Conservation (phyloP, 495 filamentous ascomycete genomes). For the Xylaria acuta region DNA sequence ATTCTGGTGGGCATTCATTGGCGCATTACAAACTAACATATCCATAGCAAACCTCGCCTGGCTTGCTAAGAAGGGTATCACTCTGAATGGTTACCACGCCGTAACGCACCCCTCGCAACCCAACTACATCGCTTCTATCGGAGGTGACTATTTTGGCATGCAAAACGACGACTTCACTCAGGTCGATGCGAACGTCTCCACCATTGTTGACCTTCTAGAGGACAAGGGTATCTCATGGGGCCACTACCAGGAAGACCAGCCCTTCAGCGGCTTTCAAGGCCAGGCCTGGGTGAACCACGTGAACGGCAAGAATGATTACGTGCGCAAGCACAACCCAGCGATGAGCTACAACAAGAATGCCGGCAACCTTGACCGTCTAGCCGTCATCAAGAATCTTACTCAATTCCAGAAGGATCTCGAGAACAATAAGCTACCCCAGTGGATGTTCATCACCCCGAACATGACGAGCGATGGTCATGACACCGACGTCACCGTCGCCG, state of each 20-base stretch:
- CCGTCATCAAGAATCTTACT: constrained; percentile 72
- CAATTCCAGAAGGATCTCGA: constrained; percentile 64
- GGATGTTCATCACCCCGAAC: constrained; percentile 78
- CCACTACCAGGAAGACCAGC: constrained; percentile 72
- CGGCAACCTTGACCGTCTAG: constrained; percentile 58
- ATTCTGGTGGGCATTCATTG: neutral
- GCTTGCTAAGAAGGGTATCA: constrained; percentile 52
- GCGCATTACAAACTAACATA: constrained; percentile 9
- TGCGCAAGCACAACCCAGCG: constrained; percentile 79
- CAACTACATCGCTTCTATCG: constrained; percentile 70
- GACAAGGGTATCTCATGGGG: constrained; percentile 71
- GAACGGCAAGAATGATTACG: constrained; percentile 65
- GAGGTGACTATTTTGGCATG: constrained; percentile 73
- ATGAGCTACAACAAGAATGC: constrained; percentile 66
- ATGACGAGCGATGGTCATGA: constrained; percentile 74
- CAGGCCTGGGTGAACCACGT: constrained; percentile 58
- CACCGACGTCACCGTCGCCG: constrained; percentile 65
- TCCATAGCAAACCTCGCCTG: constrained; percentile 46
- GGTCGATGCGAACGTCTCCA: constrained; percentile 67
- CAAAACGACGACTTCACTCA: constrained; percentile 66
- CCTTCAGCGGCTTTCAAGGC: constrained; percentile 71
- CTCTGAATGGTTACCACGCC: constrained; percentile 12
- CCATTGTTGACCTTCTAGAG: constrained; percentile 72
- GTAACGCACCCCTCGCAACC: constrained; percentile 63
- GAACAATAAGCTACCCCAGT: constrained; percentile 67